Percentiles rank a stretch among this genome's conserved stretches.
Evolutionary conservation across 192 early-diverging fungal genomes (phyloP).

Genomic region (Dissophora ornata): DNA sequence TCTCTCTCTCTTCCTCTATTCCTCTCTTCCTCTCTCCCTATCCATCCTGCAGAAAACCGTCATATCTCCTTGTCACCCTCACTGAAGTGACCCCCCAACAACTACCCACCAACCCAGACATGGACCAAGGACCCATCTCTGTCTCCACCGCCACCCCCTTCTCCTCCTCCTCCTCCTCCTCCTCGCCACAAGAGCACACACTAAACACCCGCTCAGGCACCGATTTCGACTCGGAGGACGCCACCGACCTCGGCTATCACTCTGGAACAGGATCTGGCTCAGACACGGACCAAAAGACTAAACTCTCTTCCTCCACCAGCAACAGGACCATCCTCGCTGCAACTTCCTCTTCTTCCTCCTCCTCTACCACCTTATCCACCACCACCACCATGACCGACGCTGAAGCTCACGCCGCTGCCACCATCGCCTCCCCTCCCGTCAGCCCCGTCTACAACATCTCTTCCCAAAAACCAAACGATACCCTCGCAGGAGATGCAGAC

Average conservation of each 20-base stretch:
- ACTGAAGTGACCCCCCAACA: neutral
- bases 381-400: slow-evolving; percentile 7
- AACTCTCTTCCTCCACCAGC: neutral
- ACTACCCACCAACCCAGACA: neutral
- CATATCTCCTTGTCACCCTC: too few species aligned
- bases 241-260: slow-evolving; percentile 12
- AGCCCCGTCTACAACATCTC: slow-evolving; percentile 22
- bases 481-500: neutral
- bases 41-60: too few species aligned
- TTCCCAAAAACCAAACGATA: neutral
- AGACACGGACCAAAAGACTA: neutral
- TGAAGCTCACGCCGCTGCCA: slow-evolving; percentile 10
- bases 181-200: slow-evolving; percentile 7
- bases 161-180: slow-evolving; percentile 2
- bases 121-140: slow-evolving; percentile 15
- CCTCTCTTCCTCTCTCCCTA: neutral
- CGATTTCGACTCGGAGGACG: neutral
- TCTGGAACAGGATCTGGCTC: neutral
- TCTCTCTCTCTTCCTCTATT: neutral
- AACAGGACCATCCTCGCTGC: neutral
- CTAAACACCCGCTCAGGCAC: neutral
- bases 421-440: slow-evolving; percentile 28
- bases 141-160: slow-evolving; percentile 13
- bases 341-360: neutral
- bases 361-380: neutral